A percentile compares a stretch with the other conserved stretches of the same genome.
These are phyloP conservation scores for Gymnopus androsaceus DNA, from an alignment of 1,284 basidiomycete species.

Conservation along the genomic window DNA sequence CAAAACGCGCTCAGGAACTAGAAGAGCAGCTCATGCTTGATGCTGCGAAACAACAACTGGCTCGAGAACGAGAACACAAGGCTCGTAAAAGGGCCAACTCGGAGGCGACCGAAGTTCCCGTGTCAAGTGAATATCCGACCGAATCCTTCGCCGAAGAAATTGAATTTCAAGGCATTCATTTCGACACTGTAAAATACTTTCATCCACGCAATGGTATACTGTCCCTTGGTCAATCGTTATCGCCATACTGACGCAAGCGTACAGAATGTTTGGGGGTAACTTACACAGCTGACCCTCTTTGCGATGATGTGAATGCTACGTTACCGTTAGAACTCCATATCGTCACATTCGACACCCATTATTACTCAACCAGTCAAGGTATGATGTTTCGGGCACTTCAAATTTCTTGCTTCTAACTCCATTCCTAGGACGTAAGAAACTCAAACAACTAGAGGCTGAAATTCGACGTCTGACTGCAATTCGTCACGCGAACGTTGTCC, in stretches of 20 bases:
- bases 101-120: slow-evolving; percentile 64
- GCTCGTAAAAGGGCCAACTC: slow-evolving; percentile 60
- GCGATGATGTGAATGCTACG: slow-evolving; percentile 56
- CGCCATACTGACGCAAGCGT: not conserved
- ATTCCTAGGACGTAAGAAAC: slow-evolving; percentile 50
- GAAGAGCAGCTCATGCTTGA: slow-evolving; percentile 65
- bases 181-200: slow-evolving; percentile 67
- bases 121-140: slow-evolving; percentile 51
- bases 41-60: slow-evolving; percentile 53
- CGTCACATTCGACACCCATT: slow-evolving; percentile 63
- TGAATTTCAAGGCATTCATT: slow-evolving; percentile 56
- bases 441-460: slow-evolving; percentile 65
- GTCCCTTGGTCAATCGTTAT: not conserved
- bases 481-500: slow-evolving; percentile 61
- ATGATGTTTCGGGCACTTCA: not conserved
- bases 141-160: slow-evolving; percentile 64
- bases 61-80: slow-evolving; percentile 27
- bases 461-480: slow-evolving; percentile 59
- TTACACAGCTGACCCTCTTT: slow-evolving; percentile 72
- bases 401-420: not conserved
- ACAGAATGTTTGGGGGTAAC: slow-evolving; percentile 63
- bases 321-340: slow-evolving; percentile 67
- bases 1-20: slow-evolving; percentile 54
- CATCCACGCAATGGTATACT: slow-evolving; percentile 63
- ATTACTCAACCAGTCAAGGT: slow-evolving; percentile 69